A percentile compares a stretch with the other conserved stretches of the same genome.
Evolutionary conservation across 495 filamentous ascomycete genomes (phyloP).

Genomic region (Podospora comata): DNA sequence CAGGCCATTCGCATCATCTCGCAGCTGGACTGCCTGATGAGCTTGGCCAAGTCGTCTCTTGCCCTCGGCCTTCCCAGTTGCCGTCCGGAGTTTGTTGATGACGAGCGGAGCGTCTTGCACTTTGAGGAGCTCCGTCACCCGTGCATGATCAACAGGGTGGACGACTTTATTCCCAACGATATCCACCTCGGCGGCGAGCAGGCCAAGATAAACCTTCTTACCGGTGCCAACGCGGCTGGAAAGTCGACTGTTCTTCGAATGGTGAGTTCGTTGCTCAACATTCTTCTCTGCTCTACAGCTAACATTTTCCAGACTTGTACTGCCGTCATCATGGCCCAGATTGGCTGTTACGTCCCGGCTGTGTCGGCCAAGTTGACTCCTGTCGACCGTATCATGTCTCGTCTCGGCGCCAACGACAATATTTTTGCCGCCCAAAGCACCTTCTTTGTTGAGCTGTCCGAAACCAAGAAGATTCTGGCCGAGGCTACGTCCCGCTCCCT

Average conservation of each 20-base stretch:
- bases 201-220: slow-evolving; percentile 86
- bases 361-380: slow-evolving; percentile 82
- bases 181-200: slow-evolving; percentile 77
- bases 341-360: slow-evolving; percentile 90
- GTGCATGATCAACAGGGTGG: slow-evolving; percentile 82
- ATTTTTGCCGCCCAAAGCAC: slow-evolving; percentile 98
- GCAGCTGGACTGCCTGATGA: slow-evolving; percentile 92
- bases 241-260: slow-evolving; percentile 98
- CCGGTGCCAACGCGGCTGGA: slow-evolving; percentile 94
- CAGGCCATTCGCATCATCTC: slow-evolving; percentile 80
- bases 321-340: slow-evolving; percentile 97
- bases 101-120: slow-evolving; percentile 79
- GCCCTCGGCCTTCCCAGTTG: slow-evolving; percentile 83
- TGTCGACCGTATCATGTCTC: slow-evolving; percentile 97
- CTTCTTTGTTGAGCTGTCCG: slow-evolving; percentile 96
- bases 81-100: slow-evolving; percentile 79
- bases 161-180: slow-evolving; percentile 97
- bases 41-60: slow-evolving; percentile 81
- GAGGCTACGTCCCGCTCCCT: slow-evolving; percentile 93
- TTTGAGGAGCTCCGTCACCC: slow-evolving; percentile 93
- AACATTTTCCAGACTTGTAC: slow-evolving; percentile 61
- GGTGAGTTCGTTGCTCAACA: slow-evolving; percentile 51
- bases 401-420: slow-evolving; percentile 96
- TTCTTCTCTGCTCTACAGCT: slow-evolving; percentile 20
- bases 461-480: slow-evolving; percentile 96